A percentile compares a stretch with the other conserved stretches of the same genome.
phyloP scores from a whole-genome alignment of 129 eudicot species.

The Saussurea involucrata region DNA sequence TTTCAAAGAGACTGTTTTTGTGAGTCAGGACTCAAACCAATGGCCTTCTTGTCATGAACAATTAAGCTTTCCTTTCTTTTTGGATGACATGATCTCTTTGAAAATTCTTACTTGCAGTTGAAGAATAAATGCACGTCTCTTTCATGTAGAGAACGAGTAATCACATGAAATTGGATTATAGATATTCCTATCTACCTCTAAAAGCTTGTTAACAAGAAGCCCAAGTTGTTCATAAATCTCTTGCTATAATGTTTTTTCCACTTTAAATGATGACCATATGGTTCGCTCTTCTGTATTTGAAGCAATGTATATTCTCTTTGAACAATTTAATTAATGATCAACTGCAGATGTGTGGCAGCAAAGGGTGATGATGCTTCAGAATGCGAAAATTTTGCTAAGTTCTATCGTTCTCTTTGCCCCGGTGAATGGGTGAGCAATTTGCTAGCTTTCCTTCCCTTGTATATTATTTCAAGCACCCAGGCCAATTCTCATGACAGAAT shows the following conservation, averaged over 20 bases:
- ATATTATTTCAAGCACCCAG: not conserved
- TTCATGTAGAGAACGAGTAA: not conserved
- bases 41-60: not conserved
- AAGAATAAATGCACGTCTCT: not conserved
- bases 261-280: not conserved
- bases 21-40: not conserved
- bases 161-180: not conserved
- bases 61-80: not conserved
- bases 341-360: slow-evolving; percentile 37
- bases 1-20: not conserved
- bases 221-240: not conserved
- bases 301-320: not conserved
- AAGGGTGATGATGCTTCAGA: slow-evolving; percentile 40
- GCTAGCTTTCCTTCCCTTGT: not conserved
- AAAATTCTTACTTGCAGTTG: not conserved
- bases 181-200: not conserved
- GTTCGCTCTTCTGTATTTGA: not conserved
- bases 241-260: not conserved
- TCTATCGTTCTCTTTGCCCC: slow-evolving; percentile 38
- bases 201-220: not conserved
- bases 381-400: slow-evolving; percentile 38
- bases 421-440: slow-evolving; percentile 43
- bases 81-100: not conserved
- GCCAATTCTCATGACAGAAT: not conserved
- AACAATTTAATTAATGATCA: not conserved